Evolutionary conservation across 306 rosid genomes (phyloP), one percentile per base, ranked within the genome.

Genomic region (Trifolium subterraneum): DNA sequence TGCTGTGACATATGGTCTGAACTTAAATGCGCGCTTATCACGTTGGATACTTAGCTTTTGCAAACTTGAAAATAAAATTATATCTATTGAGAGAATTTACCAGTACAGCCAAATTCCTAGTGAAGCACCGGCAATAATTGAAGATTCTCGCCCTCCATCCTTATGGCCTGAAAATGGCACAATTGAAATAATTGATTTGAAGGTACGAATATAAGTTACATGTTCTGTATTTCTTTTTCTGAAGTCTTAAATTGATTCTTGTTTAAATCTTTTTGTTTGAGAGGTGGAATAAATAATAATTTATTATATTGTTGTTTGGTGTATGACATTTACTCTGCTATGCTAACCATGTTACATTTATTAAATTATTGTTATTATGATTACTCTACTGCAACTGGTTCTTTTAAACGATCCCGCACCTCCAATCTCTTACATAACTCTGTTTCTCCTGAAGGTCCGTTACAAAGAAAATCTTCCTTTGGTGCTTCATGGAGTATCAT

Each of bases 11-110:
- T 94, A 94, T 83, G 98, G 99, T 74, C 88, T 94, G 67, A 94
- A 94, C 76, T 84, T 94, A 73, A 94, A 92, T 81, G 99, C 98
- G 27, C 96, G 99, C 61, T 66, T 94, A 60, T 94, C 99, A n/a
- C 87, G 99, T 61, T 94, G 99, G 99, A 92, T 94, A 75, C 98
- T 94, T 74, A 94, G 99, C 90, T 94, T 94, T 81, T 94, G 99
- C 87, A 94, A 94, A 85, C 99, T 94, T 64, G 99, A 94, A 83
- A 94, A 94, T 80, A 92, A 94, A 80, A 94, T 94, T 69, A 94
- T 94, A 63, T 94, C 99, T 35, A 92, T 92, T 22, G 99, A 94
- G 74, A 94, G 99, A 84, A 94, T 94, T 73, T 94, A 94, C 74
- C 99, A 94, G 83, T 90, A 94, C 87, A 90, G 98, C 80, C 92